phyloP scores from a whole-genome alignment of 2,329 filamentous ascomycete species.

The Emmonsiellopsis sp. region DNA sequence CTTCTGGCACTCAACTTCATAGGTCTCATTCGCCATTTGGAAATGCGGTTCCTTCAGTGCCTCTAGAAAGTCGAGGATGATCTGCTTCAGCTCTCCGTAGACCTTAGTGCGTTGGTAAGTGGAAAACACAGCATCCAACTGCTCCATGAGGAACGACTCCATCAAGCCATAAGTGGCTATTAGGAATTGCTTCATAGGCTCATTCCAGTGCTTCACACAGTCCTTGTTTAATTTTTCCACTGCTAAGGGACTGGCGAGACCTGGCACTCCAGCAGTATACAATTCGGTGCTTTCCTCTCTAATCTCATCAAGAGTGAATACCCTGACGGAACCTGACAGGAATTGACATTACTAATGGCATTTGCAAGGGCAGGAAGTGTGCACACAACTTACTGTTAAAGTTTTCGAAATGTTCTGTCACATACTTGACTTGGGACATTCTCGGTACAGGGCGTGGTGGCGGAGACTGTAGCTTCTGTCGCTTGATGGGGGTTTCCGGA shows the following conservation, averaged over 20 bases:
- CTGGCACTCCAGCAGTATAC: constrained; percentile 49
- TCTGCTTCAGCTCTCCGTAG: constrained; percentile 24
- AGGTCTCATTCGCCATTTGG: constrained; percentile 42
- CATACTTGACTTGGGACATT: neutral
- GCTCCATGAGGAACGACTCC: constrained; percentile 28
- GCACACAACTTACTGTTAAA: neutral
- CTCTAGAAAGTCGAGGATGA: constrained; percentile 40
- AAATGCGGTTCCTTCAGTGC: constrained; percentile 27
- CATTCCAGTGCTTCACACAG: constrained; percentile 50
- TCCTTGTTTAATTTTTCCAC: constrained; percentile 49
- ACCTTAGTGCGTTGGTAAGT: constrained; percentile 26
- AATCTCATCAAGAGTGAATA: constrained; percentile 33
- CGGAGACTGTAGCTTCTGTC: constrained; percentile 1
- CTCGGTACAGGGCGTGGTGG: too few relatives aligned
- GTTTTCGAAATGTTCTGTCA: neutral
- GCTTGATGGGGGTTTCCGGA: constrained; percentile 2
- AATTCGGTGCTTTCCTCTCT: constrained; percentile 46
- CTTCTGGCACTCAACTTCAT: constrained; percentile 44
- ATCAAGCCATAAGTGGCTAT: constrained; percentile 21
- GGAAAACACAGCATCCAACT: constrained; percentile 34
- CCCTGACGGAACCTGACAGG: constrained; percentile 10
- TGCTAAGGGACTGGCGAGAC: constrained; percentile 50
- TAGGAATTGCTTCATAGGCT: constrained; percentile 39
- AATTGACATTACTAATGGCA: neutral
- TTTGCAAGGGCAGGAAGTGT: too few relatives aligned